These are phyloP conservation scores for Pseudogymnoascus sp. DNA, from an alignment of 2,329 filamentous ascomycete species.

Conservation along the genomic window DNA sequence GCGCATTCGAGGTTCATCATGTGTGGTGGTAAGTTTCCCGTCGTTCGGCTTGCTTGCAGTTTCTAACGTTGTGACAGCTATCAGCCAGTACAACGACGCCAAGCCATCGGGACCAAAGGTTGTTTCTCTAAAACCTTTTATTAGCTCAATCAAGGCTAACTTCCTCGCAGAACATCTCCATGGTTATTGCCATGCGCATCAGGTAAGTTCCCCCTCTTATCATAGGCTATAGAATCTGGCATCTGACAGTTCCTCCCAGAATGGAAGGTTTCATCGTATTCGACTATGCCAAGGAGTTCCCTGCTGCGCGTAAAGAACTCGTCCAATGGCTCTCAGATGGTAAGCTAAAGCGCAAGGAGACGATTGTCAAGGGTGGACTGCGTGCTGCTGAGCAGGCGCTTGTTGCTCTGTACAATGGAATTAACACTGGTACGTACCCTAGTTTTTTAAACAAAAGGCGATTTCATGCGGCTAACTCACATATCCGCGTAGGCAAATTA, in stretches of 20 bases:
- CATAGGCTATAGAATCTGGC: not conserved
- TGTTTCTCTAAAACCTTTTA: not conserved
- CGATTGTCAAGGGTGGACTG: constrained; percentile 62
- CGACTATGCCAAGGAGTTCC: constrained; percentile 53
- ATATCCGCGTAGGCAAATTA: constrained; percentile 37
- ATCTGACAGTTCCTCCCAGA: constrained; percentile 31
- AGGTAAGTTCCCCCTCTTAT: constrained; percentile 26
- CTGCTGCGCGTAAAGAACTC: constrained; percentile 51
- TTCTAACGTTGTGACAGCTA: constrained; percentile 28
- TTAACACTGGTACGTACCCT: constrained; percentile 53
- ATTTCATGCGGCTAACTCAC: not conserved
- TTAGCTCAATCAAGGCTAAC: not conserved
- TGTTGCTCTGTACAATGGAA: constrained; percentile 56
- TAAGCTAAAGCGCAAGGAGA: constrained; percentile 63
- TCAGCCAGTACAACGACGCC: constrained; percentile 59
- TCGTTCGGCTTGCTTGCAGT: not conserved
- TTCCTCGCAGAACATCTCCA: constrained; percentile 38
- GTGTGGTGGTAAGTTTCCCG: constrained; percentile 41
- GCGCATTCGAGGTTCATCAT: constrained; percentile 57
- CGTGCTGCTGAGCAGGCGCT: constrained; percentile 54
- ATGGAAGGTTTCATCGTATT: constrained; percentile 69
- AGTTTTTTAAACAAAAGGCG: not conserved
- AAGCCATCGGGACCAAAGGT: constrained; percentile 48
- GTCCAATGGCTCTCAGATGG: constrained; percentile 62
- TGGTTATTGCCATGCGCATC: constrained; percentile 47